Base-by-base conservation (phyloP, 1,284 basidiomycete species). In the Ganoderma sinense region DNA sequence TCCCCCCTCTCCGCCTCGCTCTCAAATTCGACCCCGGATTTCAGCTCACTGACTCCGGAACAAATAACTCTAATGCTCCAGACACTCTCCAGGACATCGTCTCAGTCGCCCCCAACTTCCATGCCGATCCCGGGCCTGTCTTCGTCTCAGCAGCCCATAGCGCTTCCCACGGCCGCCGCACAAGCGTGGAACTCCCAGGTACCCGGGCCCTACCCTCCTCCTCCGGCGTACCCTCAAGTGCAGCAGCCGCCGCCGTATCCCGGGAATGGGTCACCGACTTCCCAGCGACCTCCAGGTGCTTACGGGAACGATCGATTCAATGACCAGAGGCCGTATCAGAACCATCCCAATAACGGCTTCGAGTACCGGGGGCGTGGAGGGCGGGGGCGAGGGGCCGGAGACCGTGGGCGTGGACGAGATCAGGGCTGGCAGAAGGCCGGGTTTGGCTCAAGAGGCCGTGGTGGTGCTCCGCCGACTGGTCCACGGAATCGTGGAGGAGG, bases 41-140 rank as follows among this genome's bases (percentile, higher is more conserved):
- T 90, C 8, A 87, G 88, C 0, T 82, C 88, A 10, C 81, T 90
- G 33, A 89, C 89, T 1, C 89, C 87, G 0, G 89, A 89, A 66
- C 89, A 91, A 76, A 85, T 91, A 31, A 87, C 89, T 67, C 79
- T 83, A 31, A 84, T 91, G 76, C 78, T 91, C 33, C 84, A 84
- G 51, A 81, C 87, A 0, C 79, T 90, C 2, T 26, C 77, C 78
- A 43, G 73, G 69, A 40, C 59, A 2, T 41, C 59, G 8, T 33
- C 31, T 20, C 58, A 36, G 23, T 39, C 58, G 7, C 59, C 59
- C n/a, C 60, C 69, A 18, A 64, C 69, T 33, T 60, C 71, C 40
- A 53, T 72, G 59, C 53, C 68, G 18, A 67, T 72, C 48, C 67
- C 67, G 6, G 29, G 62, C 48, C 20, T 59, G 7, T 36, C 58